Base-by-base conservation (phyloP, 2,329 filamentous ascomycete species). In the Penicillium sp. region DNA sequence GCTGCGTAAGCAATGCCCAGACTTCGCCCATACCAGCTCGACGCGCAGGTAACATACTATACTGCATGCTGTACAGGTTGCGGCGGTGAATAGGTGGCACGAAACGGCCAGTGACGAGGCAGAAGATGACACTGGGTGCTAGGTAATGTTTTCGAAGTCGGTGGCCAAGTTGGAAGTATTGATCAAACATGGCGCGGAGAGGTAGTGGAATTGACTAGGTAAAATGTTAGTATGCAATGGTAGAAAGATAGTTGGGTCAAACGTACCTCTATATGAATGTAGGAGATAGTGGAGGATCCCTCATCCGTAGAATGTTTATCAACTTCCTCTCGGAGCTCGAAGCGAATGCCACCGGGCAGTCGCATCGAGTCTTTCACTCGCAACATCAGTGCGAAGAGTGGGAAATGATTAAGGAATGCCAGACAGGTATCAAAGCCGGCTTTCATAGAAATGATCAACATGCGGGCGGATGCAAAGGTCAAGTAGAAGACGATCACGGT, bases 401-500 rank as follows among this genome's bases (percentile, higher is more conserved):
- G 95, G 66, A 99, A 99, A 74, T 99, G 95, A 70, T 99, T 99
- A 54, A 99, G 77, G 75, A 90, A 97, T 42, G 94, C 95, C 63
- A 99, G 82, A 66, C 92, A 82, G 2, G 93, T 97, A 75, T 99
- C 94, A 54, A 99, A 86, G 15, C 85, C 82, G 12, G 93, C 95
- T 74, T 97, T 99, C 58, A 97, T 78, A 12, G 88, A 88, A 60
- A 99, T 99, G 64, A 97, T 97, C 60, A 88, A 85, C 89, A 99
- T 97, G 48, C 95, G 85, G 33, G 93, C 92, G 58, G 90, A 86
- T 46, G 95, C 93, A 76, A 99, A 99, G 41, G 95, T 96, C 56
- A 97, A 81, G 69, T 99, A 99, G 72, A 97, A 99, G 42, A 99
- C 94, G 51, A 93, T 85, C 23, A 99, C 92, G 0, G 94, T 99